These are phyloP conservation scores for Scheffersomyces quercinus DNA, from an alignment of 1,139 yeast genomes.

Conservation along the genomic window DNA sequence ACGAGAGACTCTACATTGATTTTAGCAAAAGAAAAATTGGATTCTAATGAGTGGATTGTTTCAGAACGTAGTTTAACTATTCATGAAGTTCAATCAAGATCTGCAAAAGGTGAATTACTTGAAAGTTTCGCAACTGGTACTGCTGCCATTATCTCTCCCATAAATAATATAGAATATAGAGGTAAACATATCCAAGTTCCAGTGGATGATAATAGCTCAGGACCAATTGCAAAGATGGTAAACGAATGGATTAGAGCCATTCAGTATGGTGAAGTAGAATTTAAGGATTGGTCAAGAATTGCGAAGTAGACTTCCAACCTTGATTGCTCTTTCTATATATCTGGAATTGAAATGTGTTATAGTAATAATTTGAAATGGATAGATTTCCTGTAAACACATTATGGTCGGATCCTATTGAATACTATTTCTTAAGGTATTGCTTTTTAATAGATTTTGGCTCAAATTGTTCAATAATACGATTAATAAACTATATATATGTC, in stretches of 20 bases:
- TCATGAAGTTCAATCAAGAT: slow-evolving; percentile 33
- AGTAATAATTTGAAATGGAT: too few species aligned
- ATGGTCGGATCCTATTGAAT: too few species aligned
- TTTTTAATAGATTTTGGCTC: too few species aligned
- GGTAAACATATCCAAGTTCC: slow-evolving; percentile 35
- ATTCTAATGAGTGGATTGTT: slow-evolving; percentile 62
- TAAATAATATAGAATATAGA: slow-evolving; percentile 30
- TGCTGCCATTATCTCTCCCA: slow-evolving; percentile 43
- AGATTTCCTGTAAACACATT: too few species aligned
- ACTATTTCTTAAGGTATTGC: too few species aligned
- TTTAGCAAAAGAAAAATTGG: slow-evolving; percentile 72
- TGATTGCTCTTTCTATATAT: too few species aligned
- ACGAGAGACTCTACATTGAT: slow-evolving; percentile 86
- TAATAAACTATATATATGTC: too few species aligned
- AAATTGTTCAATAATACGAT: too few species aligned
- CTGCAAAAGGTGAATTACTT: slow-evolving; percentile 34
- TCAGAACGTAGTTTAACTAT: slow-evolving; percentile 38
- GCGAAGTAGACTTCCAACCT: slow-evolving; percentile 5
- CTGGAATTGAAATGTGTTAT: too few species aligned
- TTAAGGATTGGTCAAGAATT: slow-evolving; percentile 16
- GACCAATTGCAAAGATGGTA: slow-evolving; percentile 30
- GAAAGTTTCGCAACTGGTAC: slow-evolving; percentile 48
- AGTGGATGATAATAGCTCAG: slow-evolving; percentile 25
- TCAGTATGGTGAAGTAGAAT: slow-evolving; percentile 33
- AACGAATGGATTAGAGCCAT: slow-evolving; percentile 30